Evolutionary conservation across 2,329 filamentous ascomycete species (phyloP).

Genomic region (Aspergillus nomiae): DNA sequence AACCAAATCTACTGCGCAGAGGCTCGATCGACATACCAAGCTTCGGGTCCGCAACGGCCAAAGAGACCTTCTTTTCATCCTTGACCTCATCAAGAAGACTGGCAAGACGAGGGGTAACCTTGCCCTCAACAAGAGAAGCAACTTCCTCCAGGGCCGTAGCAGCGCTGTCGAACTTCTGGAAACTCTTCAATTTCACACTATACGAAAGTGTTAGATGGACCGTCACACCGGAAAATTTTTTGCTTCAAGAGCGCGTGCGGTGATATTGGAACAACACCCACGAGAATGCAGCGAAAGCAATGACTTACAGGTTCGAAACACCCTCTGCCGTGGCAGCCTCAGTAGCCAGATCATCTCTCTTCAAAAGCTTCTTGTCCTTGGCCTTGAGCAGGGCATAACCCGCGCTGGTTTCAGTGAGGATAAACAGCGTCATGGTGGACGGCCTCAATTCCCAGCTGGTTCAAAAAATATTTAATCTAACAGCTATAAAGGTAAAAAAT

Average conservation of each 20-base stretch:
- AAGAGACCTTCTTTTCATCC: slow-evolving; percentile 94
- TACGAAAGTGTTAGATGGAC: slow-evolving; percentile 26
- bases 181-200: slow-evolving; percentile 93
- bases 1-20: neutral
- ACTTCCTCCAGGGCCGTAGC: slow-evolving; percentile 88
- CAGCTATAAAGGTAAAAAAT: slow-evolving; percentile 23
- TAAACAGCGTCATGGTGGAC: slow-evolving; percentile 79
- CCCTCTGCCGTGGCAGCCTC: slow-evolving; percentile 80
- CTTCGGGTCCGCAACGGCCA: slow-evolving; percentile 92
- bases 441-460: slow-evolving; percentile 31
- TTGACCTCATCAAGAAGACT: slow-evolving; percentile 85
- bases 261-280: neutral
- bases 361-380: slow-evolving; percentile 96
- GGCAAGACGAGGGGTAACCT: slow-evolving; percentile 85
- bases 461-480: slow-evolving; percentile 18
- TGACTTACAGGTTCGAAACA: slow-evolving; percentile 78
- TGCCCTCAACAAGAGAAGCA: slow-evolving; percentile 84
- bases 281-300: slow-evolving; percentile 10
- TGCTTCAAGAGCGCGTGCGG: slow-evolving; percentile 15
- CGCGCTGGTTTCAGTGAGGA: slow-evolving; percentile 90
- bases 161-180: slow-evolving; percentile 95
- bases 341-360: slow-evolving; percentile 75
- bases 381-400: slow-evolving; percentile 99
- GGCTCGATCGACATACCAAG: slow-evolving; percentile 55
- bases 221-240: slow-evolving; percentile 28